Conservation (phyloP, 805 yeast genomes). For the Cyberlindnera veronae region DNA sequence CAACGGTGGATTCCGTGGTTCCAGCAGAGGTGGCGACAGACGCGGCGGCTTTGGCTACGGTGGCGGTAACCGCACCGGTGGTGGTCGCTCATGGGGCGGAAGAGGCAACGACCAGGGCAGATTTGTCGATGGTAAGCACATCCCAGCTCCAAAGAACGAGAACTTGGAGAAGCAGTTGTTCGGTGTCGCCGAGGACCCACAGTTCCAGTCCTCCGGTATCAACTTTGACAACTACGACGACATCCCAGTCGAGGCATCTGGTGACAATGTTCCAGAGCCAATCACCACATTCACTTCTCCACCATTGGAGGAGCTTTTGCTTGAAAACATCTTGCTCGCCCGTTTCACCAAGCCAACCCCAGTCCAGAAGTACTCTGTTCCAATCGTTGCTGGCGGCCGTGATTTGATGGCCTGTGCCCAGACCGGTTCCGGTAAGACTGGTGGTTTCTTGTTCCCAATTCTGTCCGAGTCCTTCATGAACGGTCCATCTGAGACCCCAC, state of each 20-base stretch:
- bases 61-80: slow-evolving; percentile 31
- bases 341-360: slow-evolving; percentile 96
- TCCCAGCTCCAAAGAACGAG: slow-evolving; percentile 72
- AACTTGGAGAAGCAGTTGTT: slow-evolving; percentile 75
- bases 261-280: slow-evolving; percentile 93
- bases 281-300: slow-evolving; percentile 84
- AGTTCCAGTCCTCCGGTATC: slow-evolving; percentile 90
- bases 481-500: slow-evolving; percentile 73
- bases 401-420: slow-evolving; percentile 98
- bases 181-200: slow-evolving; percentile 66
- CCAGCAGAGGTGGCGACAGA: slow-evolving; percentile 15
- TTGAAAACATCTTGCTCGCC: slow-evolving; percentile 83
- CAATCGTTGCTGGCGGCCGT: slow-evolving; percentile 84
- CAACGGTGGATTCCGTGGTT: slow-evolving; percentile 13
- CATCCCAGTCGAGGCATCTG: slow-evolving; percentile 97
- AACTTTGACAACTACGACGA: slow-evolving; percentile 98
- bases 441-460: slow-evolving; percentile 98
- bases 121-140: slow-evolving; percentile 84
- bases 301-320: slow-evolving; percentile 81
- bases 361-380: slow-evolving; percentile 90
- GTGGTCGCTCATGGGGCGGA: slow-evolving; percentile 33
- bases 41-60: slow-evolving; percentile 30
- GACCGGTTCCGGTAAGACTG: slow-evolving; percentile 99
- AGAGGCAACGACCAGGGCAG: slow-evolving; percentile 57
- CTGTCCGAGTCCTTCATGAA: slow-evolving; percentile 82